Evolutionary conservation across 352 stramenopile species (phyloP).

Genomic region (Phytophthora melonis): DNA sequence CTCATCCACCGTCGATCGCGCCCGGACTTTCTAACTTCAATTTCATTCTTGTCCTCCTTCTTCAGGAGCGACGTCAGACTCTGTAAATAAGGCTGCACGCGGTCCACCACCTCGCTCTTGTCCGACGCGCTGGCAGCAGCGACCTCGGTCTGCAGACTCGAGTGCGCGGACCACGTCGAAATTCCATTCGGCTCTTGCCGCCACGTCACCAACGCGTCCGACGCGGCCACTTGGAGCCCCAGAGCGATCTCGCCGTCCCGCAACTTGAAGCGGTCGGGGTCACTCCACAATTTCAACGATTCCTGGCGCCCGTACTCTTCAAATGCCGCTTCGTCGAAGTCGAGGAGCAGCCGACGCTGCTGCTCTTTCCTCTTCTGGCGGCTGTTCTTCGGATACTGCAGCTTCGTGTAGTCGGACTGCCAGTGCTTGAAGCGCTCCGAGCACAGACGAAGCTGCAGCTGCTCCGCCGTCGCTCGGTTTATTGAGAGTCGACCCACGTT

Average conservation of each 20-base stretch:
- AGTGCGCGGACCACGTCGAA: conserved; percentile 39
- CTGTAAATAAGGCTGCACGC: conserved; percentile 53
- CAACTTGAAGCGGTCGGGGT: conserved; percentile 19
- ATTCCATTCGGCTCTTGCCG: conserved; percentile 41
- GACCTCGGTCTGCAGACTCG: conserved; percentile 21
- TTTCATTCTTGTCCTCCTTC: conserved; percentile 42
- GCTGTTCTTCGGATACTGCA: conserved; percentile 44
- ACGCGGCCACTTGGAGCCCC: conserved; percentile 57
- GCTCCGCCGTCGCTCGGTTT: conserved; percentile 49
- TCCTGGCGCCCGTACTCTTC: conserved; percentile 31
- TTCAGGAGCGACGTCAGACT: conserved; percentile 40
- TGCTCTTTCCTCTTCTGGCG: conserved; percentile 49
- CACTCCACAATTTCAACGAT: conserved; percentile 19
- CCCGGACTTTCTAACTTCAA: conserved; percentile 23
- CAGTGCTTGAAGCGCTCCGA: conserved; percentile 59
- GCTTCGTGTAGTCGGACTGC: conserved; percentile 51
- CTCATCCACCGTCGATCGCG: conserved; percentile 53
- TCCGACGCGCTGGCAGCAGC: conserved; percentile 39
- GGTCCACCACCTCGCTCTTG: conserved; percentile 47
- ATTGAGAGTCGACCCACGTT: conserved; percentile 38
- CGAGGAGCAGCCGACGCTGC: conserved; percentile 51
- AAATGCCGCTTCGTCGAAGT: conserved; percentile 53
- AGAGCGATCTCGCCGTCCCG: conserved; percentile 60
- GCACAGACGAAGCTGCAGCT: conserved; percentile 47
- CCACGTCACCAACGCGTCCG: conserved; percentile 60